phyloP scores from a whole-genome alignment of 768 basidiomycete species.

The Pleurotus cornucopiae region DNA sequence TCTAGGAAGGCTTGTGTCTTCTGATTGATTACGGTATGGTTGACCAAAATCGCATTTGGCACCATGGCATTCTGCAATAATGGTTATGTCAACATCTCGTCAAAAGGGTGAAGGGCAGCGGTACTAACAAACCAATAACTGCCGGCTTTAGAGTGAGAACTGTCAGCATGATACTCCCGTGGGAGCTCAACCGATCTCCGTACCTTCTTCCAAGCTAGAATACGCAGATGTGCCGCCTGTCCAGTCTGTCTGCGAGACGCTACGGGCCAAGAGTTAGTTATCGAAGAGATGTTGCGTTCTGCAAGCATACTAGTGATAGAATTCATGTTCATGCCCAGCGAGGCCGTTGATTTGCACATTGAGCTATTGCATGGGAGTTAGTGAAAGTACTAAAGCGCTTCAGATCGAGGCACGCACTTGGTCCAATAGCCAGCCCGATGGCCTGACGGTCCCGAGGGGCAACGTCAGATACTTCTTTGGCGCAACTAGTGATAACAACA shows the following conservation, averaged over 20 bases:
- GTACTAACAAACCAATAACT: slow-evolving; percentile 55
- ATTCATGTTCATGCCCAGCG: slow-evolving; percentile 41
- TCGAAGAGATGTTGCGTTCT: background rate
- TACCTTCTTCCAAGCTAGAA: slow-evolving; percentile 41
- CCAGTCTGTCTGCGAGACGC: slow-evolving; percentile 39
- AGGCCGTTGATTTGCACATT: slow-evolving; percentile 38
- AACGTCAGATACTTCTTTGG: slow-evolving; percentile 37
- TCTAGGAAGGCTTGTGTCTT: slow-evolving; percentile 45
- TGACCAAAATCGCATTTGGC: slow-evolving; percentile 43
- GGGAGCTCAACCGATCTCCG: background rate
- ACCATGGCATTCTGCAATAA: slow-evolving; percentile 45
- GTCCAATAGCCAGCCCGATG: slow-evolving; percentile 39
- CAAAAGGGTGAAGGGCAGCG: background rate
- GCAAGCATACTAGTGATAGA: slow-evolving; percentile 31
- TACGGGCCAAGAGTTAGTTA: slow-evolving; percentile 10
- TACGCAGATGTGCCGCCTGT: slow-evolving; percentile 34
- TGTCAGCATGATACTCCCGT: background rate
- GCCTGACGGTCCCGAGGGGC: slow-evolving; percentile 33
- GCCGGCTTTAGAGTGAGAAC: slow-evolving; percentile 32
- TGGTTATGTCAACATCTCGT: background rate
- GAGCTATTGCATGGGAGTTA: slow-evolving; percentile 21
- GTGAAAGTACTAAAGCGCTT: background rate
- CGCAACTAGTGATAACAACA: slow-evolving; percentile 26
- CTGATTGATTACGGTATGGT: slow-evolving; percentile 39
- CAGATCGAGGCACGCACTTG: slow-evolving; percentile 22